phyloP scores from a whole-genome alignment of 768 basidiomycete genomes.

The Hericium erinaceus region DNA sequence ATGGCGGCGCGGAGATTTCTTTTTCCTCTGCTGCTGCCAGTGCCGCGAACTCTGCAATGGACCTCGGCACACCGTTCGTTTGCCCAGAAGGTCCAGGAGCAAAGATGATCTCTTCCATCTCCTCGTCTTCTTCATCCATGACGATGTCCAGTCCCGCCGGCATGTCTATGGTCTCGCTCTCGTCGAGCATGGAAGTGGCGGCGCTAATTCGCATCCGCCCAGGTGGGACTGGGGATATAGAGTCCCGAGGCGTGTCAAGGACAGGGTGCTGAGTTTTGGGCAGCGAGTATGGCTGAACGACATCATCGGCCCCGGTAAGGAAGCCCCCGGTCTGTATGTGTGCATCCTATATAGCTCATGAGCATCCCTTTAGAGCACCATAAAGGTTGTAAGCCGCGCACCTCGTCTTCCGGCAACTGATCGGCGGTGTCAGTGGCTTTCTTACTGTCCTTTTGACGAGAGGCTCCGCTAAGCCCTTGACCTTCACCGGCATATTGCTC shows the following conservation, averaged over 20 bases:
- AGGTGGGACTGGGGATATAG: not conserved
- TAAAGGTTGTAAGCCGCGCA: not conserved
- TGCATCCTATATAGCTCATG: not conserved
- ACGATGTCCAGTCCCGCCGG: constrained; percentile 11
- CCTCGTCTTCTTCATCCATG: constrained; percentile 25
- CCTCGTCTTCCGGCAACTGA: not conserved
- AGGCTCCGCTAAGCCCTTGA: too few relatives aligned
- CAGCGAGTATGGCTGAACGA: constrained; percentile 64
- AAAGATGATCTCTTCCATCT: constrained; percentile 14
- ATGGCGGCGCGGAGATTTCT: not conserved
- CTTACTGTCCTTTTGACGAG: too few relatives aligned
- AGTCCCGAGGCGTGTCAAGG: constrained; percentile 9
- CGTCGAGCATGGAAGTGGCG: not conserved
- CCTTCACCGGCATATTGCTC: constrained; percentile 51
- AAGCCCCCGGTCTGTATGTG: constrained; percentile 39
- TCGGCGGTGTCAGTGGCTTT: too few relatives aligned
- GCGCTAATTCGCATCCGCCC: not conserved
- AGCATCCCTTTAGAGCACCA: not conserved
- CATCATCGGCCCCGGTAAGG: constrained; percentile 58
- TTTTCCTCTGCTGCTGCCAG: constrained; percentile 15
- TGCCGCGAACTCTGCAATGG: constrained; percentile 12
- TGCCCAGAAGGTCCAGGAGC: not conserved
- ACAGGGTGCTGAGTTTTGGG: constrained; percentile 42
- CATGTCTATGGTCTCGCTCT: not conserved
- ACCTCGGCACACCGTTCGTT: constrained; percentile 9